Conservation (phyloP, 331 rosid genomes). For the Prunus yedoensis region DNA sequence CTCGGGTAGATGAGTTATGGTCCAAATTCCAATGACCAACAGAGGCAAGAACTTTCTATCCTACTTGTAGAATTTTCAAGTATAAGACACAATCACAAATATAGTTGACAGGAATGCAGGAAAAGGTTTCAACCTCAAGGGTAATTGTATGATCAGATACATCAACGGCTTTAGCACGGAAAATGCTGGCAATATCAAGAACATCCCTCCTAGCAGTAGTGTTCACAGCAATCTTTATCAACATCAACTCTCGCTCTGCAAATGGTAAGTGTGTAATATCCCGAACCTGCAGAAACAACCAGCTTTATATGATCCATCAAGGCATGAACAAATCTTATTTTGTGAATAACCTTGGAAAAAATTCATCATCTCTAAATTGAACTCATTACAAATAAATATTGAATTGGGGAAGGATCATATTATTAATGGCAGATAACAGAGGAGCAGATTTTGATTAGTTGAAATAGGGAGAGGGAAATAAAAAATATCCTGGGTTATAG, state of each 20-base stretch:
- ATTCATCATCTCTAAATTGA: not conserved
- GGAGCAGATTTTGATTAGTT: not conserved
- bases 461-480: not conserved
- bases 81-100: not conserved
- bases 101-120: not conserved
- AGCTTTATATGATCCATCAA: constrained; percentile 4
- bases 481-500: not conserved
- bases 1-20: not conserved
- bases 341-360: not conserved
- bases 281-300: constrained; percentile 55
- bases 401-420: not conserved
- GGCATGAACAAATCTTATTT: not conserved
- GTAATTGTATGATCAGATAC: constrained; percentile 93
- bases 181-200: constrained; percentile 93
- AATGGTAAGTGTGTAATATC: constrained; percentile 85
- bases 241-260: constrained; percentile 93
- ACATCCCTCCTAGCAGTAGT: constrained; percentile 91
- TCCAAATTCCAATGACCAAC: not conserved
- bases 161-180: constrained; percentile 92
- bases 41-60: not conserved
- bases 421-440: not conserved
- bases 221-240: constrained; percentile 90
- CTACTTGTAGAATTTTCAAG: not conserved
- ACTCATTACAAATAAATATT: not conserved
- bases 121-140: constrained; percentile 40